phyloP scores from a whole-genome alignment of 306 rosid species.

The Crataegus laevigata region DNA sequence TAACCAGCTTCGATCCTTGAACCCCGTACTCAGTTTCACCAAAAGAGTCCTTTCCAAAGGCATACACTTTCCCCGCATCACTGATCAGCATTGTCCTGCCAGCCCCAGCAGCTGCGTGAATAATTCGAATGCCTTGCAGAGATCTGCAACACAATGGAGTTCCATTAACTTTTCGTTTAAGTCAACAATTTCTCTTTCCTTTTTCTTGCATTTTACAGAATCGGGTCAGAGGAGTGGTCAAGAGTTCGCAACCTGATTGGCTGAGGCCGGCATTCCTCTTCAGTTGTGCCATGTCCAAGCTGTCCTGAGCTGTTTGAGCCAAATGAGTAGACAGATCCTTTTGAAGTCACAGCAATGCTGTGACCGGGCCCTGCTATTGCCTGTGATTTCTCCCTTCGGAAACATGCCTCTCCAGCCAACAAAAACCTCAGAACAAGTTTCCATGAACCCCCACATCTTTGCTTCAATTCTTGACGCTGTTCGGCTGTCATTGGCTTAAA shows the following conservation, averaged over 20 bases:
- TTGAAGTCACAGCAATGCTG: constrained; percentile 82
- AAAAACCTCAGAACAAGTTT: constrained; percentile 86
- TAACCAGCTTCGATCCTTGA: constrained; percentile 48
- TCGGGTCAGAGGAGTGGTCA: constrained; percentile 11
- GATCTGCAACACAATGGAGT: constrained; percentile 66
- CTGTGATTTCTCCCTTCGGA: constrained; percentile 82
- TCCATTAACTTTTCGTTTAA: constrained; percentile 35
- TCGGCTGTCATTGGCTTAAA: constrained; percentile 79
- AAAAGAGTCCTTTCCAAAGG: constrained; percentile 82
- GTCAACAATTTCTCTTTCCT: constrained; percentile 34
- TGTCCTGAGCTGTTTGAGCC: constrained; percentile 92
- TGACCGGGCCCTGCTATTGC: constrained; percentile 98
- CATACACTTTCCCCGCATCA: constrained; percentile 76
- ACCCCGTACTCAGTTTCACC: constrained; percentile 73
- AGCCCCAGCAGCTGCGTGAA: constrained; percentile 88
- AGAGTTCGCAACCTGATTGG: constrained; percentile 60
- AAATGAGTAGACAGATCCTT: constrained; percentile 73
- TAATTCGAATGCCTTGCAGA: constrained; percentile 76
- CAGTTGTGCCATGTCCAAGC: constrained; percentile 81
- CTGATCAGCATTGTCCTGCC: constrained; percentile 91
- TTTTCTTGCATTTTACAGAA: constrained; percentile 21
- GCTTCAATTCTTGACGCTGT: constrained; percentile 58
- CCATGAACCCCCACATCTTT: constrained; percentile 92
- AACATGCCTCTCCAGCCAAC: constrained; percentile 81
- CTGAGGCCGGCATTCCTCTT: constrained; percentile 70